phyloP scores from a whole-genome alignment of 352 stramenopile species.

The Plasmopara halstedii region DNA sequence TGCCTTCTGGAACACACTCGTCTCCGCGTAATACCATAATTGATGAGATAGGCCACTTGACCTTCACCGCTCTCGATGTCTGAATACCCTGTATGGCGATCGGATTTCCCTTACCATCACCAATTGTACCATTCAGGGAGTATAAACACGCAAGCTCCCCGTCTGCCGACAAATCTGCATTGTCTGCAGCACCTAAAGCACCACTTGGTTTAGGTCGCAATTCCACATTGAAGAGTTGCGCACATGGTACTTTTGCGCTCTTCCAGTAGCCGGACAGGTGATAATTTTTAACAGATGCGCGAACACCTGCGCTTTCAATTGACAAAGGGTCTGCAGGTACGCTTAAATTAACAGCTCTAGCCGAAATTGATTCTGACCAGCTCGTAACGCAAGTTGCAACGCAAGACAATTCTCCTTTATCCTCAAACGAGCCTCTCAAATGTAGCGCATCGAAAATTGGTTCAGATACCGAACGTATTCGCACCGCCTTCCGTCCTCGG shows the following conservation, averaged over 20 bases:
- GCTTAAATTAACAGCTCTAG: slow-evolving; percentile 9
- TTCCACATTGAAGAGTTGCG: slow-evolving; percentile 74
- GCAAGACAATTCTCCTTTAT: slow-evolving; percentile 63
- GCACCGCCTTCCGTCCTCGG: slow-evolving; percentile 48
- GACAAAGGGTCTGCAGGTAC: slow-evolving; percentile 6
- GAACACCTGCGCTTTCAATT: background rate
- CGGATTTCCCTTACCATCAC: slow-evolving; percentile 48
- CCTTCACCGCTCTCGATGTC: slow-evolving; percentile 41
- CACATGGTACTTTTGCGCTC: slow-evolving; percentile 48
- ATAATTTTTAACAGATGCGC: slow-evolving; percentile 23
- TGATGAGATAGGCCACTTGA: slow-evolving; percentile 71
- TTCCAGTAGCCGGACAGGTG: slow-evolving; percentile 72
- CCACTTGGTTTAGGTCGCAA: slow-evolving; percentile 31
- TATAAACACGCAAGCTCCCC: slow-evolving; percentile 21
- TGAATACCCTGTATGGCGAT: slow-evolving; percentile 56
- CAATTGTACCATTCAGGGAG: slow-evolving; percentile 55
- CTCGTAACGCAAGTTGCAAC: slow-evolving; percentile 37
- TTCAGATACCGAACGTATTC: slow-evolving; percentile 55
- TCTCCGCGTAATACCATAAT: slow-evolving; percentile 71
- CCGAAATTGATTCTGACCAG: slow-evolving; percentile 34
- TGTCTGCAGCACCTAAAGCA: slow-evolving; percentile 8
- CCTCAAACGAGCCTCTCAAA: slow-evolving; percentile 57
- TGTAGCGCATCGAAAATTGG: slow-evolving; percentile 40
- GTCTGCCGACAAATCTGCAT: slow-evolving; percentile 15
- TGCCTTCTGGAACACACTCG: slow-evolving; percentile 59